Base-by-base conservation (phyloP, 345 rosid genomes). In the Murraya koenigii region DNA sequence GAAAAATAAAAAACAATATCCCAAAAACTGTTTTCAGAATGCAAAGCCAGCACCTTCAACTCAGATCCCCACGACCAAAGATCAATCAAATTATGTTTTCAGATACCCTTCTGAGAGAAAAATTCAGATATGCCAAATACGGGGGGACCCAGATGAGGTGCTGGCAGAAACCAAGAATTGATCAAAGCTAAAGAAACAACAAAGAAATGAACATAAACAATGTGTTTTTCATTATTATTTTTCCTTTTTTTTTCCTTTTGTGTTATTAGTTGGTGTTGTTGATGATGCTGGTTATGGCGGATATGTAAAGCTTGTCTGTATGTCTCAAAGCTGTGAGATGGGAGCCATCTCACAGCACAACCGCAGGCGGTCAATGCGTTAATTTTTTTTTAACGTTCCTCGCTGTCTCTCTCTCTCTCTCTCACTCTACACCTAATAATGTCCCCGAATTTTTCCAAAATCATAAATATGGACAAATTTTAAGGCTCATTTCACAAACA, bases 301-400 rank as follows among this genome's bases (percentile, higher is more conserved):
- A 35, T 49, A 55, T 35, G 61, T 1, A 30, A 72, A 30, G 8
- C 5, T 25, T 28, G 41, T 41, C 56, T 44, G 41, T 8, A 3
- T 9, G 67, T 41, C 41, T 74, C 68, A 75, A 75, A 49, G 38
- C 19, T 1, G 74, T 32, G 60, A 49, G 74, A 70, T 52, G 75
- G 10, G 6, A 28, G 14, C 52, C 75, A 58, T 58, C 75, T 36
- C 71, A 75, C 59, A 25, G 54, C 63, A 54, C 52, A 26, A 66
- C 72, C 38, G 23, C 20, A 7, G 1, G 33, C 64, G 54, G 49
- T 75, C 62, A 75, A 75, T 75, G 64, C 78, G 71, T 75, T 52
- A 54, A 14, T 6, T 52, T 65, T 23, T 49, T 22, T 65, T 65
- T 25, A 75, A 75, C 71, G 71, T n/a, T 44, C 60, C 70, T 33